These are phyloP conservation scores for Alternaria brassicicola DNA, from an alignment of 2,329 filamentous ascomycete genomes.

Conservation along the genomic window DNA sequence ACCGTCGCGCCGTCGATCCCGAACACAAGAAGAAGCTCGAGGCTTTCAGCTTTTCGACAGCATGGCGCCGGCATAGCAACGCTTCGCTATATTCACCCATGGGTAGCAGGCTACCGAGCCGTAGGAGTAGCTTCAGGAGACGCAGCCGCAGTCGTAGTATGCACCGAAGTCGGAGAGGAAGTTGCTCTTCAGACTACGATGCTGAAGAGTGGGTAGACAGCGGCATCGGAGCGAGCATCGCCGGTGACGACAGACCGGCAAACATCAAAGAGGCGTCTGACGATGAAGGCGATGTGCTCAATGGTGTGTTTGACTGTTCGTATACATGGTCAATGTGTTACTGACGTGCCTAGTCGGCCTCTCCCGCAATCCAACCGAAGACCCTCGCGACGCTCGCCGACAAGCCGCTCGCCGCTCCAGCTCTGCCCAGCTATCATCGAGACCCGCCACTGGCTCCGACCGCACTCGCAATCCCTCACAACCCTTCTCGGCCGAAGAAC, in stretches of 20 bases:
- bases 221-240: slow-evolving; percentile 44
- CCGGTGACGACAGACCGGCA: slow-evolving; percentile 37
- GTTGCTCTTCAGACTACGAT: slow-evolving; percentile 45
- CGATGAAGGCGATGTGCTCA: slow-evolving; percentile 53
- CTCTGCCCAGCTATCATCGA: slow-evolving; percentile 30
- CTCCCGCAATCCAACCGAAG: slow-evolving; percentile 43
- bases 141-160: slow-evolving; percentile 40
- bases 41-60: slow-evolving; percentile 54
- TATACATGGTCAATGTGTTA: slow-evolving; percentile 7
- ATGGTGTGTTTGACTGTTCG: slow-evolving; percentile 47
- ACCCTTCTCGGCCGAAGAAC: slow-evolving; percentile 54
- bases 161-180: slow-evolving; percentile 42
- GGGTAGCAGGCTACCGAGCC: slow-evolving; percentile 55
- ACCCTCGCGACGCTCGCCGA: slow-evolving; percentile 35
- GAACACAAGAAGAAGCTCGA: slow-evolving; percentile 59
- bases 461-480: slow-evolving; percentile 38
- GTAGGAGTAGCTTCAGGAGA: slow-evolving; percentile 43
- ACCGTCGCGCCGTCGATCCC: slow-evolving; percentile 56
- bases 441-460: slow-evolving; percentile 35
- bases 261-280: slow-evolving; percentile 53
- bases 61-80: slow-evolving; percentile 55
- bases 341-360: slow-evolving; percentile 42
- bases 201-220: slow-evolving; percentile 49
- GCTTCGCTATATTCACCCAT: slow-evolving; percentile 56
- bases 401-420: slow-evolving; percentile 38